These are phyloP conservation scores for Meyerozyma guilliermondii DNA, from an alignment of 1,139 yeast species.

Conservation along the genomic window DNA sequence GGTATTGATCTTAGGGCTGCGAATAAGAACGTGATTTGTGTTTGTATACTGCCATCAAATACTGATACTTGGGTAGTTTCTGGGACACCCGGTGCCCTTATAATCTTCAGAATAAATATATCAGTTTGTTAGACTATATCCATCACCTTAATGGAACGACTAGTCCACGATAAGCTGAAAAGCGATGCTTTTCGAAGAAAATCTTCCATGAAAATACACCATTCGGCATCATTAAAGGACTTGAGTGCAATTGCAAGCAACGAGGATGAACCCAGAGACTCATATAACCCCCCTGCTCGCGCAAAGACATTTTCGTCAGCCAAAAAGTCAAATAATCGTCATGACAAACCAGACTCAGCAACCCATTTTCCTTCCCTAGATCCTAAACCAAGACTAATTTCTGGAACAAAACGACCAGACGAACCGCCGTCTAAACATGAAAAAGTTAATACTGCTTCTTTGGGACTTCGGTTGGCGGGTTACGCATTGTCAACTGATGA, in stretches of 20 bases:
- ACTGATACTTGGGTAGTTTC: not conserved
- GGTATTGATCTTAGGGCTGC: not conserved
- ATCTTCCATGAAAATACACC: slow-evolving; percentile 1
- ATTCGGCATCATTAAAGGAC: not conserved
- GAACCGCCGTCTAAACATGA: not conserved
- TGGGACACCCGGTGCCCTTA: not conserved
- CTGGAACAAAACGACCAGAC: not conserved
- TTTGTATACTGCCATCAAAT: not conserved
- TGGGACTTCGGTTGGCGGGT: slow-evolving; percentile 21
- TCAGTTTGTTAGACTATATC: not conserved
- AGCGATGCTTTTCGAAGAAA: not conserved
- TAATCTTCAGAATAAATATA: not conserved
- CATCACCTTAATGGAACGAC: not conserved
- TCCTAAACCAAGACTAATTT: slow-evolving; percentile 18
- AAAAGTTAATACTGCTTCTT: slow-evolving; percentile 11
- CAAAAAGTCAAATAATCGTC: not conserved
- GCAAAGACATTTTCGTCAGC: not conserved
- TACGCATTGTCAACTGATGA: slow-evolving; percentile 18
- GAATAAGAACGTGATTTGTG: not conserved
- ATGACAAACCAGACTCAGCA: not conserved
- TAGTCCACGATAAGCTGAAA: not conserved
- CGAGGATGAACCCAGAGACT: not conserved
- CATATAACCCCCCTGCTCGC: not conserved
- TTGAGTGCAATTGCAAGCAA: slow-evolving; percentile 3
- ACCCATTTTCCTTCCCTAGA: slow-evolving; percentile 24